Base-by-base conservation (phyloP, 176 grass and related monocot species). In the Triticum timopheevii region DNA sequence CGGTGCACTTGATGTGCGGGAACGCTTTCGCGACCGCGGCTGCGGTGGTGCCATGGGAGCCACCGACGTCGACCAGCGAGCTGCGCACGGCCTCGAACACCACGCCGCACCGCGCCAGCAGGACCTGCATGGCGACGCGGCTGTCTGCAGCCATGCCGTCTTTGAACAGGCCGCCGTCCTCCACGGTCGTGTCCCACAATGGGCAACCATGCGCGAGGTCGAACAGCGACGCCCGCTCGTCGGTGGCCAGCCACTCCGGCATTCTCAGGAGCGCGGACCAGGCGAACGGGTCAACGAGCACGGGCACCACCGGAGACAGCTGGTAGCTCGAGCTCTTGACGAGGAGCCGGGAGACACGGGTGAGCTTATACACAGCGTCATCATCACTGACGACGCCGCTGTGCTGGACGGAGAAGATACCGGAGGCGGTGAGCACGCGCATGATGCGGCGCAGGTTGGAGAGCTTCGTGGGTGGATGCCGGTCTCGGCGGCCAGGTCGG, bases 181-280 rank as follows among this genome's bases (percentile, higher is more conserved):
- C 24, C 0, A 15, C 75, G 2, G 7, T n/a, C 25, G 78, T 38
- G 40, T 87, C 84, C 68, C 76, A 90, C 8, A 10, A 3, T 3
- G 24, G 31, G 1, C 6, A 6, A 9, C 79, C 79, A 17, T 66
- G 79, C 40, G 63, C 63, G 39, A 65, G 15, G 8, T 65, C 9
- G 63, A 49, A 81, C 8, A 65, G 79, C 10, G 69, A 12, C 15
- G 80, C 6, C 10, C 4, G n/a, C 42, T 10, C 75, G 50, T 40
- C 50, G 27, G 69, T 71, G 40, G 40, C 40, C 74, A 87, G 66
- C 89, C 89, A 90, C 4, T 36, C 6, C 4, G 23, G 13, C 25
- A 87, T 13, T 39, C 56, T 30, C 11, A 78, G 31, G 20, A 6
- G 11, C 16, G 80, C 22, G 34, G 25, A 20, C 8, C 33, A 4